These are phyloP conservation scores for Populus tomentosa DNA, from an alignment of 441 rosid species.

Conservation along the genomic window DNA sequence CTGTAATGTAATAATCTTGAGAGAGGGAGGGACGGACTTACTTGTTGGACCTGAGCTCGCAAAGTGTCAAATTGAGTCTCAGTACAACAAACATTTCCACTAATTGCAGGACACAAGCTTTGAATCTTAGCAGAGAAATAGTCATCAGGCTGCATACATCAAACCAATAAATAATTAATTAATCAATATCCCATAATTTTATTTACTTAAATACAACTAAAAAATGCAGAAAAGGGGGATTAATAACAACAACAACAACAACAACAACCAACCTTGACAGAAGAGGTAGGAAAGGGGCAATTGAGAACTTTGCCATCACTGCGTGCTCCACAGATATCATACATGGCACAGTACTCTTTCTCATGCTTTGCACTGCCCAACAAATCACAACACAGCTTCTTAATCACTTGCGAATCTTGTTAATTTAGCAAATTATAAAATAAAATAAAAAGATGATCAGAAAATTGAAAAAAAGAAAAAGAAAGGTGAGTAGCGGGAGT, in stretches of 20 bases:
- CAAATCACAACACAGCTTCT: background rate
- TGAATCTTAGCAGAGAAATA: constrained; percentile 83
- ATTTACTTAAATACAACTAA: background rate
- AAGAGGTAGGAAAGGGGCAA: constrained; percentile 59
- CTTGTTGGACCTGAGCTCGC: constrained; percentile 86
- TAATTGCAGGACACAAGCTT: constrained; percentile 89
- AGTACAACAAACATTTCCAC: constrained; percentile 87
- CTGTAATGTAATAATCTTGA: background rate
- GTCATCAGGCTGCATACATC: constrained; percentile 57
- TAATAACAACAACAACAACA: background rate
- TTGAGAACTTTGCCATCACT: constrained; percentile 74
- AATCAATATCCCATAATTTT: background rate
- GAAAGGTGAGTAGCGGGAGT: background rate
- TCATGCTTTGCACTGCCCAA: constrained; percentile 44
- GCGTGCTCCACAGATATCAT: constrained; percentile 79
- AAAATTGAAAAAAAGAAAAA: no score
- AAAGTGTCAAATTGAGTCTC: constrained; percentile 76
- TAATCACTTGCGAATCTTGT: background rate
- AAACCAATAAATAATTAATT: background rate
- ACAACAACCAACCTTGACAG: constrained; percentile 52
- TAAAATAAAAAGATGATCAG: background rate
- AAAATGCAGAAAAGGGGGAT: background rate
- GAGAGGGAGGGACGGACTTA: constrained; percentile 11
- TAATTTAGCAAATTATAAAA: background rate
- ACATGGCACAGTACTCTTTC: constrained; percentile 84